Base-by-base conservation (phyloP, 1,284 basidiomycete species). In the Melampsora larici-populina region DNA sequence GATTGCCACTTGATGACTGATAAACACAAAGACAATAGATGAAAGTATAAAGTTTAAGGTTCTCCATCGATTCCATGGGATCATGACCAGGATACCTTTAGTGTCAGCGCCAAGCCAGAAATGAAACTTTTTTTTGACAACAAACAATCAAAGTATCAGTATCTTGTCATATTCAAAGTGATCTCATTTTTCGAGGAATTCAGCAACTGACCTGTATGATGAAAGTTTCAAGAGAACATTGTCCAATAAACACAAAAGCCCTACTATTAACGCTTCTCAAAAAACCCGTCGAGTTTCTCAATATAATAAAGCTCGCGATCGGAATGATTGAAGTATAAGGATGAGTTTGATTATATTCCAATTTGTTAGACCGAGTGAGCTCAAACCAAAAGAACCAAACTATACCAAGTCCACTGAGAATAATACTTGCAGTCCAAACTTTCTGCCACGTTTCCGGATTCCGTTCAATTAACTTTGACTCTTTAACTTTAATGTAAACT, bases 41-140 rank as follows among this genome's bases (percentile, higher is more conserved):
- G 91, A 90, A 72, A 94, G 81, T 55, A 92, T 84, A 79, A 94
- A 88, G 84, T 94, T 95, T 80, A 91, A 69, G 7, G 89, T 87
- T 63, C 92, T 87, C 87, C 89, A 91, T 58, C 84, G 84, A 6
- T 89, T 90, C 26, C 90, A 90, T 0, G 92, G 92, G 63, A 94
- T 85, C 69, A 94, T 87, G 71, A 93, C 85, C 49, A 95, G 86
- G 79, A 94, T 87, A 24, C 91, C 92, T 82, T 92, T 92, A 24
- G 91, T 93, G 82, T 95, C 93, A 5, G 88, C 91, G 0, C 91
- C 92, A 51, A 95, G 87, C 91, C 92, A 94, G 70, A 93, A 86
- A 84, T 95, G 93, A 84, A 90, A 94, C 83, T 95, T 92, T 26
- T 6, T 21, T 46, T 7, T 13, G 6, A n/a, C 63, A 31, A 33